Percentiles rank a stretch among this genome's conserved stretches.
phyloP scores from a whole-genome alignment of 2,329 filamentous ascomycete genomes.

The Rhexocercosporidium sp. region DNA sequence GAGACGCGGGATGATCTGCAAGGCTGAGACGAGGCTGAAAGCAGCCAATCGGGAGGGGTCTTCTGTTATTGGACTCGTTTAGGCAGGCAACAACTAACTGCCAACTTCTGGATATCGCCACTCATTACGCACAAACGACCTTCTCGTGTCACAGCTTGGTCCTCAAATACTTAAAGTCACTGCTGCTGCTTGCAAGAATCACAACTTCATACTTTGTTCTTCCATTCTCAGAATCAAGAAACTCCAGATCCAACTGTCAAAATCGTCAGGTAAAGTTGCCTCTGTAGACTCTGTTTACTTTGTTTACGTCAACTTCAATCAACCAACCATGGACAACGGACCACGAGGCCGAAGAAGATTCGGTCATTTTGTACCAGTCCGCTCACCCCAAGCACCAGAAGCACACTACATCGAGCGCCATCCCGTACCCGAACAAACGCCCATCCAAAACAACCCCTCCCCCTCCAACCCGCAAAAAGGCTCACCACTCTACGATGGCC shows the following conservation, averaged over 20 bases:
- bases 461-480: slow-evolving; percentile 25
- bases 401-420: neutral
- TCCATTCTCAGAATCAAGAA: neutral
- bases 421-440: neutral
- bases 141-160: neutral
- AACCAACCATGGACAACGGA: neutral
- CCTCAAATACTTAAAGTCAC: neutral
- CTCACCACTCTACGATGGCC: slow-evolving; percentile 32
- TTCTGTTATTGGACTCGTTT: neutral
- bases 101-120: neutral
- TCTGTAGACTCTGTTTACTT: neutral
- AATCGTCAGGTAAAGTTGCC: neutral
- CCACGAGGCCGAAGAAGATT: neutral
- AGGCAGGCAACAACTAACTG: slow-evolving; percentile 1
- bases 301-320: neutral
- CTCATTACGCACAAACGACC: slow-evolving; percentile 1
- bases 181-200: neutral
- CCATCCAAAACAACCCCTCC: neutral
- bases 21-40: slow-evolving; percentile 9
- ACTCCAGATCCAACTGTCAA: neutral
- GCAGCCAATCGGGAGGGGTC: neutral
- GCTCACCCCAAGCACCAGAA: neutral
- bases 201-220: neutral
- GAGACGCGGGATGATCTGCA: neutral
- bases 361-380: slow-evolving; percentile 3